Evolutionary conservation across 176 grass and related monocot genomes (phyloP).

Genomic region (Aegilops tauschii): DNA sequence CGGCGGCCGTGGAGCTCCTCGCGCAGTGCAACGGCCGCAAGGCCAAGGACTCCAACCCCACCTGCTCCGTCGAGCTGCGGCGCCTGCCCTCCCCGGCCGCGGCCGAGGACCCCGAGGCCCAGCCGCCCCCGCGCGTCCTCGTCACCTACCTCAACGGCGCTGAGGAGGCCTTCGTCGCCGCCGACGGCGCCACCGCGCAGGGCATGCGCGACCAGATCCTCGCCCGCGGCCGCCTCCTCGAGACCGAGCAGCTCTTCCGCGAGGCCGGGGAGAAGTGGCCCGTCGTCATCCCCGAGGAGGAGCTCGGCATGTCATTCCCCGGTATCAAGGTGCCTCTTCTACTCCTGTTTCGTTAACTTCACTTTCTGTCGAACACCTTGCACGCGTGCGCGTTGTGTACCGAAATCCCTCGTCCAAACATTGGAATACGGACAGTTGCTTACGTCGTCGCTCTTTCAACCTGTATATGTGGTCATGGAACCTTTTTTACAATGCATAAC

Average conservation of each 20-base stretch:
- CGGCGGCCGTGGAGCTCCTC: constrained; percentile 83
- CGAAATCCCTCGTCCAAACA: background rate
- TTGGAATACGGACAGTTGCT: background rate
- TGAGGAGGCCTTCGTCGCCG: constrained; percentile 67
- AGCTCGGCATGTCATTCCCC: constrained; percentile 71
- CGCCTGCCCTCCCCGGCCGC: constrained; percentile 43
- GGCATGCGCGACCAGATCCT: constrained; percentile 76
- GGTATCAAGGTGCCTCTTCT: constrained; percentile 63
- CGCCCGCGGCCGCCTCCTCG: constrained; percentile 59
- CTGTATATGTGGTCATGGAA: background rate
- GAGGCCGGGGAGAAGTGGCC: constrained; percentile 84
- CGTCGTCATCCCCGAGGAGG: constrained; percentile 73
- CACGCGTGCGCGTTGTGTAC: background rate
- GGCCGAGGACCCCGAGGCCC: background rate
- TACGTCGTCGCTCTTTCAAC: background rate
- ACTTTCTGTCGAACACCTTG: constrained; percentile 37
- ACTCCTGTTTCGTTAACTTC: background rate
- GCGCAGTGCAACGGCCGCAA: constrained; percentile 92
- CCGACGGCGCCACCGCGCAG: constrained; percentile 64
- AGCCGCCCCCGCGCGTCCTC: constrained; percentile 50
- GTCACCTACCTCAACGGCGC: constrained; percentile 83
- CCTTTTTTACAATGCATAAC: background rate
- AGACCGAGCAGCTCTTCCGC: constrained; percentile 91
- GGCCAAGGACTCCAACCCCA: constrained; percentile 91
- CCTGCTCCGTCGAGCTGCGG: constrained; percentile 92